phyloP scores from a whole-genome alignment of 306 rosid genomes.

The Hylodesmum podocarpum region DNA sequence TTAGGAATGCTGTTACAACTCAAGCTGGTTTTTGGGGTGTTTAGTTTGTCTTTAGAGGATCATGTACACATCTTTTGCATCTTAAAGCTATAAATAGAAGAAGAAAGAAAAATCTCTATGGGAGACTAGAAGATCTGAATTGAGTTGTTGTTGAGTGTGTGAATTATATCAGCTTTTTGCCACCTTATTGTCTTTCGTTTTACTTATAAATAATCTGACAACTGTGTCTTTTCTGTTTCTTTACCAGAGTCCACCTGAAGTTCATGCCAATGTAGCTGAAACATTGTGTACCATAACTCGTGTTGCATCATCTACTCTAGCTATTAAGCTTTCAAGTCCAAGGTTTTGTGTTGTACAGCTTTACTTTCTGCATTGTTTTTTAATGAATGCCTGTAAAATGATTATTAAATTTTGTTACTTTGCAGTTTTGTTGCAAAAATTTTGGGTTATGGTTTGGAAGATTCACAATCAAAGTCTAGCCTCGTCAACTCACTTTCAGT shows the following conservation, averaged over 20 bases:
- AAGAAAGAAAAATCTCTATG: not conserved
- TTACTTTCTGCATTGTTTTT: not conserved
- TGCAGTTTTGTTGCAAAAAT: conserved; percentile 90
- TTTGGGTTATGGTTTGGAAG: conserved; percentile 82
- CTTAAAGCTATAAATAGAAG: not conserved
- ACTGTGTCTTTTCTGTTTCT: conserved; percentile 12
- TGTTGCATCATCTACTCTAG: conserved; percentile 82
- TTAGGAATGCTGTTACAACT: not conserved
- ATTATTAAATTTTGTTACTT: conserved; percentile 9
- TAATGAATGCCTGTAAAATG: not conserved
- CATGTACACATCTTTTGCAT: not conserved
- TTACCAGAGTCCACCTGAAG: conserved; percentile 86
- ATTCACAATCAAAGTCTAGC: conserved; percentile 74
- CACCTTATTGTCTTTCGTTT: not conserved
- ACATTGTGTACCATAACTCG: conserved; percentile 87
- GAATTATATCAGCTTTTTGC: not conserved
- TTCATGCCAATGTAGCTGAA: conserved; percentile 93
- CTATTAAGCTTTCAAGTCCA: conserved; percentile 86
- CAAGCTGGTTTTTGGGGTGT: not conserved
- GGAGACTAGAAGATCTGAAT: not conserved
- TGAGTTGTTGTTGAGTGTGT: not conserved
- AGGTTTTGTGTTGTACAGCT: conserved; percentile 55
- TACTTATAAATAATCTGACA: not conserved
- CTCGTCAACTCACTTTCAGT: conserved; percentile 89
- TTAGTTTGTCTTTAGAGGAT: not conserved